A percentile compares a stretch with the other conserved stretches of the same genome.
phyloP scores from a whole-genome alignment of 2,329 filamentous ascomycete species.

The Fusarium domesticum region DNA sequence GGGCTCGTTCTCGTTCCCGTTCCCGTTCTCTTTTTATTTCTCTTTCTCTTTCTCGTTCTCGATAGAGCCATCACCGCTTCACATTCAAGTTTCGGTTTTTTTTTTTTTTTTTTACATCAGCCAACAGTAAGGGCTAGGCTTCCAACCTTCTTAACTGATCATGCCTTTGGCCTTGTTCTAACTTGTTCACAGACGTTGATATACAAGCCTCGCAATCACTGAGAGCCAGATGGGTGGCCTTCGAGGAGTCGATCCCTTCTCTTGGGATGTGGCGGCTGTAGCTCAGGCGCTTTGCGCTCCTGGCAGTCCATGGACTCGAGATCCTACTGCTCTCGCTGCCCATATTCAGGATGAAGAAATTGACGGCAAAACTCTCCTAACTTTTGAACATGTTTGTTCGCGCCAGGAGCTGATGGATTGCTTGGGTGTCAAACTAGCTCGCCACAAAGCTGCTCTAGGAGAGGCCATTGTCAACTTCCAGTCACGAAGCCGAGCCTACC shows the following conservation, averaged over 20 bases:
- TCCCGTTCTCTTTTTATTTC: not conserved
- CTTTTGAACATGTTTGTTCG: conserved; percentile 48
- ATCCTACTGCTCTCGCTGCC: conserved; percentile 50
- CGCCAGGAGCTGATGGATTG: conserved; percentile 50
- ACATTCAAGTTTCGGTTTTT: too few relatives aligned
- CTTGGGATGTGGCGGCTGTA: conserved; percentile 69
- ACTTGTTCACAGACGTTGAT: conserved; percentile 3
- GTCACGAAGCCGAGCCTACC: conserved; percentile 49
- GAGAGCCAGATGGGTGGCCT: conserved; percentile 27
- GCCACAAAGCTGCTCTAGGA: conserved; percentile 56
- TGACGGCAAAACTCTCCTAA: conserved; percentile 63
- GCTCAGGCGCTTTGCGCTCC: conserved; percentile 61
- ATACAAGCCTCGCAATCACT: not conserved
- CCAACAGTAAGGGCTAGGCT: too few relatives aligned
- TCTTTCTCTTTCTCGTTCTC: not conserved
- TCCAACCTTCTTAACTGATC: too few relatives aligned
- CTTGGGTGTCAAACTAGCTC: conserved; percentile 55
- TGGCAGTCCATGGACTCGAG: conserved; percentile 47
- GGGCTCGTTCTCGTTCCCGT: conserved; percentile 2
- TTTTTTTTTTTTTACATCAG: too few relatives aligned
- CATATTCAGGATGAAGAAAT: conserved; percentile 61
- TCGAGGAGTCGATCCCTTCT: conserved; percentile 60
- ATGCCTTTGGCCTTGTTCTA: not conserved
- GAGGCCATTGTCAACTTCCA: conserved; percentile 57
- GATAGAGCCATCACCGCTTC: not conserved